A percentile compares a stretch with the other conserved stretches of the same genome.
These are phyloP conservation scores for Solanum virginianum DNA, from an alignment of 257 asterid species.

Conservation along the genomic window DNA sequence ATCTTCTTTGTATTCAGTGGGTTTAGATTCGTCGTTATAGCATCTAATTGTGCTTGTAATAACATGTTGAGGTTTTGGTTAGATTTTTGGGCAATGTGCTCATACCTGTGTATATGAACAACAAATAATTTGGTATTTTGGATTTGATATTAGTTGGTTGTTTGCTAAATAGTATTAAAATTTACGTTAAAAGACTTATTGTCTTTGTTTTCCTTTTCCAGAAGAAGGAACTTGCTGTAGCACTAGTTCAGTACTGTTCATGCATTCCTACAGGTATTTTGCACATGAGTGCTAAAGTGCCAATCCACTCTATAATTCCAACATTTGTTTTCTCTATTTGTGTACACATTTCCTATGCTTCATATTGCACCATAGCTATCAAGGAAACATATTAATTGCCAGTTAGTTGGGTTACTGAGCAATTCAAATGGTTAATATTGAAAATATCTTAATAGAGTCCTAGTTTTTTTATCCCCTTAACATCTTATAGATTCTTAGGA, in stretches of 20 bases:
- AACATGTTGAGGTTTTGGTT: no score
- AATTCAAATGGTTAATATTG: no score
- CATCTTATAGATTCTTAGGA: no score
- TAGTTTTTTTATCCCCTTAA: no score
- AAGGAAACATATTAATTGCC: neutral
- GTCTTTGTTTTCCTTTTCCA: neutral
- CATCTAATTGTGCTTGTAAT: no score
- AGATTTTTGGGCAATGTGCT: neutral
- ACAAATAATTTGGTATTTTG: neutral
- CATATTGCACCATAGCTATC: neutral
- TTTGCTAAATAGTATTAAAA: no score
- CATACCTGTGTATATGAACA: neutral
- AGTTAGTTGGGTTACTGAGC: no score
- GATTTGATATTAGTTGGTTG: neutral
- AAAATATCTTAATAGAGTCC: no score
- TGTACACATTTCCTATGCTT: neutral
- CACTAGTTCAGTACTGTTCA: neutral
- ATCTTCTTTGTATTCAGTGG: no score
- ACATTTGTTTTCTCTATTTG: neutral
- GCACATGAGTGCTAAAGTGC: neutral
- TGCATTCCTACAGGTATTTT: neutral
- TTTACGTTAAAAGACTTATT: neutral
- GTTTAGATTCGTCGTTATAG: no score
- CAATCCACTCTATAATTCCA: neutral
- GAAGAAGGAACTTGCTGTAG: neutral